Percentiles rank a stretch among this genome's conserved stretches.
Conservation (phyloP, 306 rosid species). For the Heteromeles arbutifolia region DNA sequence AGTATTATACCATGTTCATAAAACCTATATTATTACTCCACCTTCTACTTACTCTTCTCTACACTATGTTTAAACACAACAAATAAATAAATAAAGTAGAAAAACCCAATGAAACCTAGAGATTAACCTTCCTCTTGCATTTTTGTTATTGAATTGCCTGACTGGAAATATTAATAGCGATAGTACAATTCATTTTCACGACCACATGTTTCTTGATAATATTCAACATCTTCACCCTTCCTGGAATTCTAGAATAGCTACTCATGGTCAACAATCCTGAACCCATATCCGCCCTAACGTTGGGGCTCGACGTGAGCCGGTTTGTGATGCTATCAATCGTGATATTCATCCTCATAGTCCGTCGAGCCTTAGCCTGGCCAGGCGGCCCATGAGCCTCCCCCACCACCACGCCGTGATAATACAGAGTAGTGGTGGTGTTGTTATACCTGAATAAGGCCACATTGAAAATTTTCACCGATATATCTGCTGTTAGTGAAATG, state of each 20-base stretch:
- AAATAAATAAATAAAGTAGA: too few relatives aligned
- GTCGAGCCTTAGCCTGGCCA: conserved; percentile 38
- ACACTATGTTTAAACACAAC: too few relatives aligned
- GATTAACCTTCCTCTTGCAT: conserved; percentile 46
- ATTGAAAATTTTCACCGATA: conserved; percentile 56
- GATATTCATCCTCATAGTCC: conserved; percentile 51
- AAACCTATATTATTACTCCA: too few relatives aligned
- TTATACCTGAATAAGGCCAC: conserved; percentile 45
- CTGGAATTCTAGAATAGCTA: conserved; percentile 56
- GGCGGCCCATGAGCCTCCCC: conserved; percentile 58
- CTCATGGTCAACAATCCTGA: conserved; percentile 34
- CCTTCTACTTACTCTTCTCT: too few relatives aligned
- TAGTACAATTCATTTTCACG: conserved; percentile 53
- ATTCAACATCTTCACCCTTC: conserved; percentile 49
- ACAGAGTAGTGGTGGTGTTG: conserved; percentile 52
- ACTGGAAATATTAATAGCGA: conserved; percentile 32
- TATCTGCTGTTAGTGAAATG: conserved; percentile 40
- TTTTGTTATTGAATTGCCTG: conserved; percentile 35
- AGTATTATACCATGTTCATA: too few relatives aligned
- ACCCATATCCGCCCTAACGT: conserved; percentile 17
- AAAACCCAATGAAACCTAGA: conserved; percentile 9
- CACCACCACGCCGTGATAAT: conserved; percentile 24
- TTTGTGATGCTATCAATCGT: conserved; percentile 32
- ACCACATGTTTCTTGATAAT: conserved; percentile 44
- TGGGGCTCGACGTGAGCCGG: conserved; percentile 21